Conservation (phyloP, 495 filamentous ascomycete species). For the Neurospora hispaniola region DNA sequence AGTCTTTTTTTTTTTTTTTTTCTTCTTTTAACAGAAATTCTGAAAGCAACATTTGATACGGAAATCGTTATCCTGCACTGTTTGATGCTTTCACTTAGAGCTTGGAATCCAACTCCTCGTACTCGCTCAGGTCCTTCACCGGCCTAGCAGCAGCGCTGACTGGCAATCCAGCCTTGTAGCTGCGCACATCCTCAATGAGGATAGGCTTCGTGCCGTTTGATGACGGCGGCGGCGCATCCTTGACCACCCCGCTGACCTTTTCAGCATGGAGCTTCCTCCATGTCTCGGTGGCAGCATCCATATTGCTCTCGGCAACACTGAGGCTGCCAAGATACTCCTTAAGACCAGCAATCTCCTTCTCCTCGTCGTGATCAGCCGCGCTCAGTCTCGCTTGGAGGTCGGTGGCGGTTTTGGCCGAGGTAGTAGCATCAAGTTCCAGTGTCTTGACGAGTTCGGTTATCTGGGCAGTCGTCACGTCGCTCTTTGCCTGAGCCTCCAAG, state of each 20-base stretch:
- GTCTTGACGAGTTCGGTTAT: constrained; percentile 41
- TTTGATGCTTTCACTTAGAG: constrained; percentile 24
- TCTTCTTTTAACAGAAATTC: neutral
- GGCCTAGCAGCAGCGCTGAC: constrained; percentile 60
- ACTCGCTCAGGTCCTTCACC: constrained; percentile 65
- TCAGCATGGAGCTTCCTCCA: constrained; percentile 43
- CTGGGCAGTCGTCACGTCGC: constrained; percentile 37
- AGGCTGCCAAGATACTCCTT: constrained; percentile 26
- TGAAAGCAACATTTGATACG: neutral
- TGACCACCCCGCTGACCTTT: constrained; percentile 26
- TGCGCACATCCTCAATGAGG: constrained; percentile 62
- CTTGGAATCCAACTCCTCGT: constrained; percentile 71
- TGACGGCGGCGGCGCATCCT: constrained; percentile 29
- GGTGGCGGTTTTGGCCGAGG: constrained; percentile 17
- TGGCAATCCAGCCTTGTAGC: constrained; percentile 62
- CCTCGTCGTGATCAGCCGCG: constrained; percentile 22
- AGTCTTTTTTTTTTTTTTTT: neutral
- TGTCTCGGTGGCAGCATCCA: constrained; percentile 18
- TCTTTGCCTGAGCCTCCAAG: constrained; percentile 59
- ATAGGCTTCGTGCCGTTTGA: constrained; percentile 34
- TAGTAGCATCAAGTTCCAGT: constrained; percentile 11
- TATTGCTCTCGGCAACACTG: constrained; percentile 25
- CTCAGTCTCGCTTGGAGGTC: constrained; percentile 24
- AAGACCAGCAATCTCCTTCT: constrained; percentile 23
- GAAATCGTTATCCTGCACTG: neutral